Evolutionary conservation across 768 basidiomycete genomes (phyloP), one percentile per base, ranked within the genome.

Genomic region (Lactarius trivialis): DNA sequence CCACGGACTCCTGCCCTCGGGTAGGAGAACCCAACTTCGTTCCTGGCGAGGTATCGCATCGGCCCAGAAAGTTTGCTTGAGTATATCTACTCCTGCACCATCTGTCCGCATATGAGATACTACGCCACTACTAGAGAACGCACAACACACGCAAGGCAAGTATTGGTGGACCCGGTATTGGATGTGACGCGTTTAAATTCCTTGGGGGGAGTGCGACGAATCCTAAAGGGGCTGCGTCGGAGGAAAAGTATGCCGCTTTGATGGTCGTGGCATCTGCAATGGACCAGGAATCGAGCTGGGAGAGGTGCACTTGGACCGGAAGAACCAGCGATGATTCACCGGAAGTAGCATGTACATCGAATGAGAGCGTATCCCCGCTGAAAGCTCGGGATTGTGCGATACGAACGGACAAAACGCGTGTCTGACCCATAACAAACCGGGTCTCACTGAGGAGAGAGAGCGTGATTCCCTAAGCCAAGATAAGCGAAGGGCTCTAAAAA

Each of bases 1-100:
- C 93, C 93, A 96, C 30, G 87, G 81, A 2, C 89, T 93, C 56
- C 86, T 77, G 0, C 94, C 93, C n/a, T 84, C 81, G 0, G 93
- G 89, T n/a, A 88, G 74, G 21, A 95, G 75, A 11, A 88, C 74
- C 94, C 94, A 97, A 59, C 82, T 85, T 7, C 75, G 73, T 28
- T 75, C 68, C 60, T 85, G 84, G 7, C 77, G 76, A 1, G 85
- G 82, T 14, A 94, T 72, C 0, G 88, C 79, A 17, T 84, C 78
- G 0, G 75, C 70, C 89, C 89, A 93, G 61, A 86, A 84, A 0
- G 77, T 66, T 30, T 75, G 70, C 7, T 68, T 63, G 41, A 84
- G 62, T 8, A 91, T 79, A 63, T 93, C 86, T 5, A 91, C 90
- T 1, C 93, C 93, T 1, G 94, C 93, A 2, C 94, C 94, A 71